A percentile compares a stretch with the other conserved stretches of the same genome.
These are phyloP conservation scores for Xylaria sp. DNA, from an alignment of 2,329 filamentous ascomycete species.

Conservation along the genomic window DNA sequence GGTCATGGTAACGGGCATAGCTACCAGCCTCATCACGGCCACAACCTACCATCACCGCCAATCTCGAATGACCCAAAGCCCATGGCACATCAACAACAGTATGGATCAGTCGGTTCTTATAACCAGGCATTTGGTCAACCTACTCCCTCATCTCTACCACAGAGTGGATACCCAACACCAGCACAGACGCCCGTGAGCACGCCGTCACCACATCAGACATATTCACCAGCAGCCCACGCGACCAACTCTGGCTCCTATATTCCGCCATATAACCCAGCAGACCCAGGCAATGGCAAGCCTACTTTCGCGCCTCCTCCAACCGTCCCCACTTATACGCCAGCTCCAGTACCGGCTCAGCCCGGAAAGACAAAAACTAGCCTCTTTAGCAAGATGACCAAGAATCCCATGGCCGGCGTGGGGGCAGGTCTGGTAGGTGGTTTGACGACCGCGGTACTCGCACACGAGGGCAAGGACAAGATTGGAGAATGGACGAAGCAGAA, in stretches of 20 bases:
- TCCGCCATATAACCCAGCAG: slow-evolving; percentile 20
- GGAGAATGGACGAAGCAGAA: slow-evolving; percentile 29
- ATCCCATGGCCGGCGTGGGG: slow-evolving; percentile 11
- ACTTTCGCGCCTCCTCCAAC: slow-evolving; percentile 17
- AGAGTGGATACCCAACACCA: slow-evolving; percentile 20
- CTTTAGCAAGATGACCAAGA: slow-evolving; percentile 26
- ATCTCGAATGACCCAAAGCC: slow-evolving; percentile 4
- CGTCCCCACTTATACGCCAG: background rate
- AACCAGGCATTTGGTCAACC: background rate
- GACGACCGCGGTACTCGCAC: slow-evolving; percentile 6
- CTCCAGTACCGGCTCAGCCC: background rate
- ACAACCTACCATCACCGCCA: slow-evolving; percentile 19
- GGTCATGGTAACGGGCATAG: background rate
- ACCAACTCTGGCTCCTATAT: slow-evolving; percentile 3
- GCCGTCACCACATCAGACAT: slow-evolving; percentile 5
- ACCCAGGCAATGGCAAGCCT: slow-evolving; percentile 9
- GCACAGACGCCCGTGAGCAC: slow-evolving; percentile 22
- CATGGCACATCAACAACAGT: background rate
- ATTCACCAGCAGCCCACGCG: slow-evolving; percentile 7
- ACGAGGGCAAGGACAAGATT: slow-evolving; percentile 28
- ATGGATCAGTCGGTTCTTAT: slow-evolving; percentile 8
- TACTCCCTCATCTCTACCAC: background rate
- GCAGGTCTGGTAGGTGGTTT: slow-evolving; percentile 20
- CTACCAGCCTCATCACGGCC: slow-evolving; percentile 8
- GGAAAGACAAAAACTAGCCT: slow-evolving; percentile 22